phyloP scores from a whole-genome alignment of 2,329 filamentous ascomycete species.

The Monosporascus sp. region DNA sequence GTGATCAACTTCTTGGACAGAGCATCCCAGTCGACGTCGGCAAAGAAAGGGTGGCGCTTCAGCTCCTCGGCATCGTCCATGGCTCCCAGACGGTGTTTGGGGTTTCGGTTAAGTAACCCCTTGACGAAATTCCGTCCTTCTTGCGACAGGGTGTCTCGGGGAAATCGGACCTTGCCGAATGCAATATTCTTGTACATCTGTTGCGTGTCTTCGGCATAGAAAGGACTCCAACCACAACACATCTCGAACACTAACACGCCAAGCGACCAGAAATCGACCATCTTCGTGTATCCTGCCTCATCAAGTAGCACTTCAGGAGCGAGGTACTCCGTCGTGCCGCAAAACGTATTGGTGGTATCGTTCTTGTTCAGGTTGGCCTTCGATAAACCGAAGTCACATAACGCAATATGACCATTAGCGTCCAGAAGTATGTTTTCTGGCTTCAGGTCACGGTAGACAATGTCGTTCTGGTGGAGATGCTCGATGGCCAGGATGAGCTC shows the following conservation, averaged over 20 bases:
- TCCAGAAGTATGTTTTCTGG: constrained; percentile 96
- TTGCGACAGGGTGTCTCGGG: constrained; percentile 85
- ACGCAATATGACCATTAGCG: constrained; percentile 93
- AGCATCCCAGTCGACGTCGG: constrained; percentile 86
- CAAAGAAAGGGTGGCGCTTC: constrained; percentile 91
- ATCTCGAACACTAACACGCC: constrained; percentile 98
- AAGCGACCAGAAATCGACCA: constrained; percentile 99
- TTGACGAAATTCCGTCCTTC: constrained; percentile 98
- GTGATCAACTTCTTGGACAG: constrained; percentile 87
- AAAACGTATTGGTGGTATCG: constrained; percentile 98
- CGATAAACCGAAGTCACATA: constrained; percentile 95
- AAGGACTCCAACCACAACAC: constrained; percentile 99
- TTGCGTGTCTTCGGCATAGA: constrained; percentile 97
- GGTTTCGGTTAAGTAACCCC: constrained; percentile 92
- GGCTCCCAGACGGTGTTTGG: constrained; percentile 88
- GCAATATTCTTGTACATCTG: constrained; percentile 99
- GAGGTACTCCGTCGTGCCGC: constrained; percentile 94
- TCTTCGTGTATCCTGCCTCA: constrained; percentile 97
- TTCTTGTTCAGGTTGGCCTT: constrained; percentile 97
- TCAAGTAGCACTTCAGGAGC: constrained; percentile 93
- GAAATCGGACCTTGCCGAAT: constrained; percentile 96
- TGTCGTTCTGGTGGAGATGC: constrained; percentile 93
- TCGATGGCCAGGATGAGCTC: constrained; percentile 93
- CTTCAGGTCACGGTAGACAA: constrained; percentile 95
- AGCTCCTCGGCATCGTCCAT: constrained; percentile 88